phyloP scores from a whole-genome alignment of 768 basidiomycete genomes.

The Mycena metata region DNA sequence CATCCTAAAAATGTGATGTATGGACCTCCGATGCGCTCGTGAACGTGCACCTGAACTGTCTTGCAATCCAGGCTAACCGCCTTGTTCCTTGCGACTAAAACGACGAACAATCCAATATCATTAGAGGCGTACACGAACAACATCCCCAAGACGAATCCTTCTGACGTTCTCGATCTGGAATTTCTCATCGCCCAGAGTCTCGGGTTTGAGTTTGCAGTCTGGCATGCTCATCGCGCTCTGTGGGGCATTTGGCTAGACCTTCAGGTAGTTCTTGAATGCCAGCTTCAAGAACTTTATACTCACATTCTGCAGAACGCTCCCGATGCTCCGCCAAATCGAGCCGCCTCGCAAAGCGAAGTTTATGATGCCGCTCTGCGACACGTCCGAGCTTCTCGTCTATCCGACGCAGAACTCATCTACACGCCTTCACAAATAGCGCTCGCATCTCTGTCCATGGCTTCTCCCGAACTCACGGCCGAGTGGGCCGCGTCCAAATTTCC shows the following conservation, averaged over 20 bases:
- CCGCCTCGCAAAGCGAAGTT: conserved; percentile 54
- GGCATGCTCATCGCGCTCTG: conserved; percentile 90
- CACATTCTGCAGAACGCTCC: conserved; percentile 66
- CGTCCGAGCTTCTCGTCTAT: conserved; percentile 85
- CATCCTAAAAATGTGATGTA: conserved; percentile 99
- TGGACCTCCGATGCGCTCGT: conserved; percentile 42
- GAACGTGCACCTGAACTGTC: conserved; percentile 20
- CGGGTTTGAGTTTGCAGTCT: conserved; percentile 93
- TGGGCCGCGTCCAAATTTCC: conserved; percentile 68
- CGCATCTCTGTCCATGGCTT: conserved; percentile 77
- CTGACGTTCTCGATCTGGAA: conserved; percentile 93
- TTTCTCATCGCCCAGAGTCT: conserved; percentile 96
- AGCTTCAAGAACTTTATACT: neutral
- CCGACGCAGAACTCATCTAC: conserved; percentile 92
- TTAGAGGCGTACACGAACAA: conserved; percentile 86
- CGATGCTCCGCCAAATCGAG: conserved; percentile 60
- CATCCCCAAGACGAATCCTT: conserved; percentile 84
- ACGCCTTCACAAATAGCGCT: conserved; percentile 95
- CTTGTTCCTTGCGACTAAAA: conserved; percentile 95
- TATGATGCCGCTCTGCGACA: conserved; percentile 78
- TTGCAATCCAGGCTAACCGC: conserved; percentile 83
- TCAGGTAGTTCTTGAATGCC: conserved; percentile 64
- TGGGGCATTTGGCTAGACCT: conserved; percentile 93
- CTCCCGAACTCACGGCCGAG: conserved; percentile 67
- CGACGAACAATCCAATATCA: conserved; percentile 93